A percentile compares a stretch with the other conserved stretches of the same genome.
These are phyloP conservation scores for Biscutella laevigata DNA, from an alignment of 441 rosid species.

Conservation along the genomic window DNA sequence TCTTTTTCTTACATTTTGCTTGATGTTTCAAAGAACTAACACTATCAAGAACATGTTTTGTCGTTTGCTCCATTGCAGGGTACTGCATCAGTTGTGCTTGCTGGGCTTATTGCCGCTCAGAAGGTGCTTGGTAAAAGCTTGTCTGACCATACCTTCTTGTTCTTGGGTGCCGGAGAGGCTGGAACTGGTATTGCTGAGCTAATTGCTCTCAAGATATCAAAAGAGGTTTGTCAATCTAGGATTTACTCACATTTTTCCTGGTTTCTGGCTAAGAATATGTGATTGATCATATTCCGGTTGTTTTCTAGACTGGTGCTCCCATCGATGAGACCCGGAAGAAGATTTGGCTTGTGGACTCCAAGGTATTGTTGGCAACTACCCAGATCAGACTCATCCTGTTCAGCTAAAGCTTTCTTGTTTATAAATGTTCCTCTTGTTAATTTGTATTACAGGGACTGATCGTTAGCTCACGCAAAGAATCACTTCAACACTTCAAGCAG, in stretches of 20 bases:
- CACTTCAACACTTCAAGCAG: conserved; percentile 89
- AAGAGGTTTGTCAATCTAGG: conserved; percentile 41
- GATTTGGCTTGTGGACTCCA: conserved; percentile 92
- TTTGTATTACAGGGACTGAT: conserved; percentile 59
- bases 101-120: conserved; percentile 69
- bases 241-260: background rate
- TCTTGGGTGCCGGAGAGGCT: conserved; percentile 94
- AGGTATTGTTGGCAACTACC: conserved; percentile 34
- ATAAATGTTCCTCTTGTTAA: background rate
- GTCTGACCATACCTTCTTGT: conserved; percentile 67
- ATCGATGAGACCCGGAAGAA: conserved; percentile 67
- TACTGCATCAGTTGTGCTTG: conserved; percentile 77
- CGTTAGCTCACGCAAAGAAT: conserved; percentile 65
- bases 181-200: conserved; percentile 92
- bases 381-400: background rate
- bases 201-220: conserved; percentile 74
- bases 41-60: conserved; percentile 13
- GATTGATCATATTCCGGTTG: conserved; percentile 14
- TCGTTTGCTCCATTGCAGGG: conserved; percentile 49
- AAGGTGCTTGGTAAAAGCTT: conserved; percentile 55
- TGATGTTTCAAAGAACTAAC: background rate
- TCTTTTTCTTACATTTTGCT: background rate
- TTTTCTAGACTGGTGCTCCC: conserved; percentile 48
- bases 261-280: conserved; percentile 6
- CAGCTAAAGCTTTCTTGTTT: background rate